Conservation (phyloP, 306 rosid genomes). For the Cajanus cajan region DNA sequence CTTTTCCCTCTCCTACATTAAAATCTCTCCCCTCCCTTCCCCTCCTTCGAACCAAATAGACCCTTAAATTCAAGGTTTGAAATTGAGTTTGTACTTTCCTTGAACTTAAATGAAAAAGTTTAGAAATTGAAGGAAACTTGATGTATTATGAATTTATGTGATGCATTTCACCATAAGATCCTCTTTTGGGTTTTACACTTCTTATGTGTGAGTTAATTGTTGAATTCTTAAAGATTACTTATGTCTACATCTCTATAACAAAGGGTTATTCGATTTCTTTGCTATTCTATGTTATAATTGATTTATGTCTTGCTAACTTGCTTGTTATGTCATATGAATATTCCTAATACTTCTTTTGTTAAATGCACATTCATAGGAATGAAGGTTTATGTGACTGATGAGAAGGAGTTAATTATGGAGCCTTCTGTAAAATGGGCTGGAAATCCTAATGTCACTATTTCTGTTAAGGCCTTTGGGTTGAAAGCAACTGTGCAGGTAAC, state of each 20-base stretch:
- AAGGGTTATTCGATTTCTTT: neutral
- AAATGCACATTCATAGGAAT: constrained; percentile 52
- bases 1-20: too few relatives aligned
- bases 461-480: constrained; percentile 81
- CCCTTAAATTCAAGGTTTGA: constrained; percentile 1
- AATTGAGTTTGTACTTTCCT: neutral
- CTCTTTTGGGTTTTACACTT: neutral
- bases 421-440: constrained; percentile 91
- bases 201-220: constrained; percentile 19
- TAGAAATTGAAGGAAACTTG: constrained; percentile 6
- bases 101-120: constrained; percentile 1
- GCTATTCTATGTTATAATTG: neutral
- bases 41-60: too few relatives aligned
- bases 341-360: neutral
- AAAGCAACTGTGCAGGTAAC: constrained; percentile 85
- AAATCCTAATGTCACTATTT: constrained; percentile 75
- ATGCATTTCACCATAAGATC: neutral
- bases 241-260: neutral
- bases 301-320: neutral
- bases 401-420: constrained; percentile 95
- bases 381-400: constrained; percentile 86
- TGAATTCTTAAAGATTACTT: neutral
- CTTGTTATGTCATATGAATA: neutral
- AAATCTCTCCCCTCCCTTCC: too few relatives aligned
- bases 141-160: neutral